phyloP scores from a whole-genome alignment of 345 rosid species.

The Salix caprea region DNA sequence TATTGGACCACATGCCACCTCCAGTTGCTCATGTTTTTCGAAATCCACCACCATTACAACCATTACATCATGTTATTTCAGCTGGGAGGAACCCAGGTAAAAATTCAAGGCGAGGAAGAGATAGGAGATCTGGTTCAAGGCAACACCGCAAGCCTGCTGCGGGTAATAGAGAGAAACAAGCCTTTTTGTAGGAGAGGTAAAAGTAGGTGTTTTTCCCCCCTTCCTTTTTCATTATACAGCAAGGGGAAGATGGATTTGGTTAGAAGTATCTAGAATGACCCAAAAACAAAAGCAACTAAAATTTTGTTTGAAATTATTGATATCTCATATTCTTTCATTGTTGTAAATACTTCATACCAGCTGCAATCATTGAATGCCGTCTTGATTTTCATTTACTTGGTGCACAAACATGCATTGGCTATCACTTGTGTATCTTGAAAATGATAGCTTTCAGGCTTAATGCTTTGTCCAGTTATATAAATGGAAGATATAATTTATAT shows the following conservation, averaged over 20 bases:
- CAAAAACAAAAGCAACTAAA: background rate
- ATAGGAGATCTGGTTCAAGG: constrained; percentile 38
- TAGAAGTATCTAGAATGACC: background rate
- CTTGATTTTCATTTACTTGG: background rate
- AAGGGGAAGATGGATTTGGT: background rate
- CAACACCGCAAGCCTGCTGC: constrained; percentile 58
- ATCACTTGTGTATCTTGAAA: background rate
- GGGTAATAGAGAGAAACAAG: constrained; percentile 37
- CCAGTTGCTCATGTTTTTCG: constrained; percentile 23
- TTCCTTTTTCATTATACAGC: background rate
- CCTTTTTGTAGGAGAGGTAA: constrained; percentile 8
- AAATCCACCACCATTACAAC: constrained; percentile 26
- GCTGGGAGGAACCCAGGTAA: constrained; percentile 33
- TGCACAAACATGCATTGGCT: background rate
- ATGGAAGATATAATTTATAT: background rate
- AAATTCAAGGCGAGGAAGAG: constrained; percentile 46
- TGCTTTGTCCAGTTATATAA: background rate
- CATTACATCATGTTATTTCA: constrained; percentile 16
- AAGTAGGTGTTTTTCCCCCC: background rate
- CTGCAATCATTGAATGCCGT: constrained; percentile 2
- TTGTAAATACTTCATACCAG: constrained; percentile 18
- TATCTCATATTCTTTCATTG: constrained; percentile 25
- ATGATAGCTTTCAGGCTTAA: background rate
- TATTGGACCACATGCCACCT: constrained; percentile 68
- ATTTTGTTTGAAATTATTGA: constrained; percentile 14